Conservation (phyloP, 148 eudicot genomes). For the Talinum fruticosum region DNA sequence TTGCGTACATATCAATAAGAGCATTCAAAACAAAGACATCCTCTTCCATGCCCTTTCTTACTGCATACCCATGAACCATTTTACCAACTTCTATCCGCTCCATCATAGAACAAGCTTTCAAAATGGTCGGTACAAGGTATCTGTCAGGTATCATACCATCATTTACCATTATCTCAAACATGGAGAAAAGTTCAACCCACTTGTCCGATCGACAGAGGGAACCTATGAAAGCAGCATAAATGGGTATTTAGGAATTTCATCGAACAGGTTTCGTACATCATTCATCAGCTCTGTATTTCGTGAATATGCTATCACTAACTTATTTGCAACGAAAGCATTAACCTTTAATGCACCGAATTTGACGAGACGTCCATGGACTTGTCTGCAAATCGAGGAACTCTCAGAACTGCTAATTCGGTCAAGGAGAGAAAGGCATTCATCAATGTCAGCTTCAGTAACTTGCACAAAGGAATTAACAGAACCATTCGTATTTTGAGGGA, state of each 20-base stretch:
- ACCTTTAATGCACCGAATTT: conserved; percentile 38
- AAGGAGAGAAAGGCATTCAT: conserved; percentile 24
- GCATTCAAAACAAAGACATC: conserved; percentile 56
- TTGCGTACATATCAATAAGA: conserved; percentile 58
- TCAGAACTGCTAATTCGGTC: neutral
- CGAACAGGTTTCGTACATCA: conserved; percentile 60
- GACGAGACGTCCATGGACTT: conserved; percentile 42
- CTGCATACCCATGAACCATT: conserved; percentile 58
- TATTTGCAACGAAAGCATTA: conserved; percentile 34
- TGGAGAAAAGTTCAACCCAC: conserved; percentile 45
- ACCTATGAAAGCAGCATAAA: conserved; percentile 49
- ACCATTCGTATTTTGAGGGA: conserved; percentile 13
- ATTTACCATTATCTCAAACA: conserved; percentile 36
- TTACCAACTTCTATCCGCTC: conserved; percentile 32
- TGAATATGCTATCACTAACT: conserved; percentile 34
- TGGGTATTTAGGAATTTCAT: conserved; percentile 44
- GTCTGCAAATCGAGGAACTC: conserved; percentile 31
- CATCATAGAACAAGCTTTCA: conserved; percentile 48
- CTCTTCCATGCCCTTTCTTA: conserved; percentile 34
- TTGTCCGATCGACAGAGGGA: conserved; percentile 34
- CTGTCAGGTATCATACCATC: conserved; percentile 51
- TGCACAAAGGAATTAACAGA: conserved; percentile 4
- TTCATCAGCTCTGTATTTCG: conserved; percentile 26
- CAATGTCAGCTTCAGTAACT: conserved; percentile 14
- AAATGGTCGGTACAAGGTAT: conserved; percentile 50